Conservation (phyloP, 352 stramenopile species). For the Globisporangium barbulae region DNA sequence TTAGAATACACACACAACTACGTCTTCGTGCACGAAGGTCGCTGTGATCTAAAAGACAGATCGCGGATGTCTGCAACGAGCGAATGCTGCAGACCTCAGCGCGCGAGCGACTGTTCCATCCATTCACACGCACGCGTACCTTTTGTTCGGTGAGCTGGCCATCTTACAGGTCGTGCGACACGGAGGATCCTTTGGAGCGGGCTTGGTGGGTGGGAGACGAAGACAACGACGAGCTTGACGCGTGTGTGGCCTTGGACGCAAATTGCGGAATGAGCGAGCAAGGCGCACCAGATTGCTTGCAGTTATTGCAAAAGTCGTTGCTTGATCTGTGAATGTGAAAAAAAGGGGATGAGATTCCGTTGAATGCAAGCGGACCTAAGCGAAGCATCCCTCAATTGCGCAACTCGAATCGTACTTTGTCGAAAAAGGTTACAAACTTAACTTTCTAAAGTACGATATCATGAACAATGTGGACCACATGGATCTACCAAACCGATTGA, state of each 20-base stretch:
- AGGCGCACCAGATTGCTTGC: not conserved
- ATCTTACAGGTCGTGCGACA: constrained; percentile 9
- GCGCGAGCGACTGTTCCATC: not conserved
- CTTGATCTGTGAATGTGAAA: constrained; percentile 5
- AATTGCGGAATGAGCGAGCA: constrained; percentile 9
- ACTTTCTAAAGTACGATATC: too few relatives aligned
- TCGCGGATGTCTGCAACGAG: not conserved
- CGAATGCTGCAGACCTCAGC: not conserved
- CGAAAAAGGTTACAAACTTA: too few relatives aligned
- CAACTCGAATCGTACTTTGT: not conserved
- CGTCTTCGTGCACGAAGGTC: not conserved
- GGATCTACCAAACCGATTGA: too few relatives aligned
- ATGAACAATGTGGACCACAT: too few relatives aligned
- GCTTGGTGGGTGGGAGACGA: not conserved
- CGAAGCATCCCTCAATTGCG: not conserved
- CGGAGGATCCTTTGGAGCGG: not conserved
- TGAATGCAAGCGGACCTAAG: not conserved
- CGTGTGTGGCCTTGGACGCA: constrained; percentile 3
- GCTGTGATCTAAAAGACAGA: not conserved
- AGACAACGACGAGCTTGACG: not conserved
- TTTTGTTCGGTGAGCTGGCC: constrained; percentile 26
- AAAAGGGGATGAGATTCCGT: not conserved
- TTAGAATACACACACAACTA: not conserved
- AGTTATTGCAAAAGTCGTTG: too few relatives aligned
- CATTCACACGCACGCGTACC: constrained; percentile 11